Evolutionary conservation across 1,284 basidiomycete genomes (phyloP), one percentile per base, ranked within the genome.

Genomic region (Inonotus hispidus): DNA sequence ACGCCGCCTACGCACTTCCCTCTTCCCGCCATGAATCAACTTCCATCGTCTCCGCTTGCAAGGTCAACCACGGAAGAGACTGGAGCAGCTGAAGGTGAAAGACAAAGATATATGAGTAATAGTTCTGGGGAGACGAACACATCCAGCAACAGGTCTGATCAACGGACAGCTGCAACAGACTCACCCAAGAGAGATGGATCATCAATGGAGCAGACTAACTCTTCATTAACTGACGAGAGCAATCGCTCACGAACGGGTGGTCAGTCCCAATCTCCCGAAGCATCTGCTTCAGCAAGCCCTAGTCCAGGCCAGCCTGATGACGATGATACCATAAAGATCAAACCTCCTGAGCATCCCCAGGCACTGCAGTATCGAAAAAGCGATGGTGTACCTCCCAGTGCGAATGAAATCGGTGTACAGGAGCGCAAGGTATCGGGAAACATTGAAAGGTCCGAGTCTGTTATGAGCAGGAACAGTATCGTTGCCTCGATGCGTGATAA

Each of bases 1-100:
- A 71, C 79, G 1, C 88, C 88, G 16, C 88, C 88, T 0, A 82
- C 82, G 0, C 86, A 89, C 67, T 82, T 86, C 63, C 87, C 88
- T 14, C 71, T 85, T 5, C 87, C 85, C 41, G 76, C 80, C 19
- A 71, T 77, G 11, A 55, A 65, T 1, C 61, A 59, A 43, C 23
- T 47, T 53, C 43, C 61, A 4, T 56, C 56, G 7, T 56, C 60
- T 23, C 53, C 60, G 3, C 45, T 56, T 21, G 37, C 60, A 19
- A 55, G 45, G 23, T 45, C 47, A 14, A 6, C 39, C 23, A 21
- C 52, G 10, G 58, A 60, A 47, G 39, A 54, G 11, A 46, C 19
- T 21, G n/a, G 3, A 37, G 7, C 32, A 43, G 29, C 46, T 35
- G 25, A 53, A 8, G 32, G 53, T 23, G 43, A 39, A 11, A 23